Percentiles rank a stretch among this genome's conserved stretches.
These are phyloP conservation scores for Paradendryphiella salina DNA, from an alignment of 2,329 filamentous ascomycete species.

Conservation along the genomic window DNA sequence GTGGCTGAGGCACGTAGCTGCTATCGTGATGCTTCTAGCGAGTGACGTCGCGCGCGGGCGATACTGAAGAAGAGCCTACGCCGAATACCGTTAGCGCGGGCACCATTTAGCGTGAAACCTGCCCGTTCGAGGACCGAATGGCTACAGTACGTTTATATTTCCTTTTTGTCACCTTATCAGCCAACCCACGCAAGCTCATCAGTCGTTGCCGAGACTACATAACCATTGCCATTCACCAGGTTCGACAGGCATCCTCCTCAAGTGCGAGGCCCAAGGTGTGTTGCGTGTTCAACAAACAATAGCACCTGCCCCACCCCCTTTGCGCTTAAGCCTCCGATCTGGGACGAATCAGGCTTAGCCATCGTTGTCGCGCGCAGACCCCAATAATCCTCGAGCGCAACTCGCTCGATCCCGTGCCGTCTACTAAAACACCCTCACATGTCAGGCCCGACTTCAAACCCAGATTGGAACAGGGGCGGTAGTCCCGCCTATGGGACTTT, in stretches of 20 bases:
- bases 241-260: neutral
- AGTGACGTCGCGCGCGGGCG: slow-evolving; percentile 11
- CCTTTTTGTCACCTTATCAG: slow-evolving; percentile 17
- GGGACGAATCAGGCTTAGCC: slow-evolving; percentile 9
- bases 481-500: slow-evolving; percentile 34
- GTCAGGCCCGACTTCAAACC: slow-evolving; percentile 36
- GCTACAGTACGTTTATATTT: slow-evolving; percentile 8
- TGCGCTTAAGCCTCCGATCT: slow-evolving; percentile 4
- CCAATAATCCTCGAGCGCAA: slow-evolving; percentile 1
- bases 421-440: slow-evolving; percentile 20
- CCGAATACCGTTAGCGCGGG: slow-evolving; percentile 16
- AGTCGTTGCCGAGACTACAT: slow-evolving; percentile 3
- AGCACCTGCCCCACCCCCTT: slow-evolving; percentile 6
- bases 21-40: neutral
- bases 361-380: neutral
- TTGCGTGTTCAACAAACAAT: slow-evolving; percentile 1
- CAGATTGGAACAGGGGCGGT: slow-evolving; percentile 26
- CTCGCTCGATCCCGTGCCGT: slow-evolving; percentile 3
- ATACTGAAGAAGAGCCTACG: neutral
- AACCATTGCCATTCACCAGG: neutral
- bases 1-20: no score
- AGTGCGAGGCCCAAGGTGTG: neutral
- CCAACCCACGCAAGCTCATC: slow-evolving; percentile 2
- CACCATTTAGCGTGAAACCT: slow-evolving; percentile 15
- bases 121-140: neutral